phyloP scores from a whole-genome alignment of 2,329 filamentous ascomycete species.

The Pseudogymnoascus sp. region DNA sequence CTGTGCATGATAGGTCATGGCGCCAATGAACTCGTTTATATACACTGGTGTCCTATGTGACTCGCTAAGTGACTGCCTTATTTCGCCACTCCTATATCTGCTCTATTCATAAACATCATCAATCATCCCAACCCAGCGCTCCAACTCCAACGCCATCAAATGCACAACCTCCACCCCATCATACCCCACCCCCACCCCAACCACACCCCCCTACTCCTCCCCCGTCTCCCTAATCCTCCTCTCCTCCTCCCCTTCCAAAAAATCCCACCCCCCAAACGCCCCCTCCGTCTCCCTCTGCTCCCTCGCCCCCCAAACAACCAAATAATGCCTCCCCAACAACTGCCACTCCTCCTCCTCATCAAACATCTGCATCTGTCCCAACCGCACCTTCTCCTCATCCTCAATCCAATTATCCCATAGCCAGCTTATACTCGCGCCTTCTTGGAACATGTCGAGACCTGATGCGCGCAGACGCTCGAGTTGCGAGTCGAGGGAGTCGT shows the following conservation, averaged over 20 bases:
- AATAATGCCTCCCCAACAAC: slow-evolving; percentile 79
- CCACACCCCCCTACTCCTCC: background rate
- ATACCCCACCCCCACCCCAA: background rate
- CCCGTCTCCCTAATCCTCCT: no score
- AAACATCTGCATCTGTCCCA: slow-evolving; percentile 73
- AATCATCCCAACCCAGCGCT: background rate
- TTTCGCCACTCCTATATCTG: background rate
- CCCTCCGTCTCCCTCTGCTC: slow-evolving; percentile 17
- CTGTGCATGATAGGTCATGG: background rate
- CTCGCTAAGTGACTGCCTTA: background rate
- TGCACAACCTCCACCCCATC: background rate
- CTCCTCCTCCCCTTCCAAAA: background rate
- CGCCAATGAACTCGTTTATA: background rate
- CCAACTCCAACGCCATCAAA: background rate
- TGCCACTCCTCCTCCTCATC: slow-evolving; percentile 96
- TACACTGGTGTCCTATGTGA: background rate
- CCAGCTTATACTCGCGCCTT: slow-evolving; percentile 52
- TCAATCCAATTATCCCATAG: slow-evolving; percentile 72
- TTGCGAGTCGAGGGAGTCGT: slow-evolving; percentile 61
- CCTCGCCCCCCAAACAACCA: slow-evolving; percentile 78
- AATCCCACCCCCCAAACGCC: slow-evolving; percentile 4
- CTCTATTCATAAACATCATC: background rate
- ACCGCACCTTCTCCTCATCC: slow-evolving; percentile 63
- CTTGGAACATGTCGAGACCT: slow-evolving; percentile 52
- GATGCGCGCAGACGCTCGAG: slow-evolving; percentile 53